Base-by-base conservation (phyloP, 2,329 filamentous ascomycete genomes). In the Penicillium sp. region DNA sequence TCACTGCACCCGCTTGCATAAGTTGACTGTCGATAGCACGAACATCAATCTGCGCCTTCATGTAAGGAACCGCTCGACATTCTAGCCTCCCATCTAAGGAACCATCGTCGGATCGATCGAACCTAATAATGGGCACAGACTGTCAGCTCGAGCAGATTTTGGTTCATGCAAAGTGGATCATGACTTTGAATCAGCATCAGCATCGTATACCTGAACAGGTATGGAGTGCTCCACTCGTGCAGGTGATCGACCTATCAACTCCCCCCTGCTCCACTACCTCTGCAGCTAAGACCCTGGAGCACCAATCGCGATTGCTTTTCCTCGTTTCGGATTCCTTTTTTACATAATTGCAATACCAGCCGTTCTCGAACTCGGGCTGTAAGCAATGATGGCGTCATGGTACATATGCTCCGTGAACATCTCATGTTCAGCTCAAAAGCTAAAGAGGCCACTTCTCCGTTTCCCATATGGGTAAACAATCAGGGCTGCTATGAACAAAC, bases 391-490 rank as follows among this genome's bases (percentile, higher is more conserved):
- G 31, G 31, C 31, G 31, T 33, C 31, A 33, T 33, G 31, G 11
- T 33, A 33, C 31, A 33, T 33, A 33, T 33, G 31, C 31, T 7
- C 31, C 31, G 31, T 33, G 14, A 33, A 33, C 5, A 16, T 10
- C 7, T 19, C 35, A 19, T 5, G 10, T 9, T 22, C 22, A 22
- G 14, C 22, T 21, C 33, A 67, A 48, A 77, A 75, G 59, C 74
- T 77, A 48, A 77, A 77, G 26, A 76, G 49, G 9, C 74, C 75
- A 64, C 74, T 77, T 54, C 74, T 70, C 53, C 70, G 66, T 59
- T 77, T 77, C 3, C 74, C 74, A 55, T 74, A 66, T 16, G 75
- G 75, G 66, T 77, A 77, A 26, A 77, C 70, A 26, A 77, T 65
- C 52, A 77, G 60, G 27, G 74, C 73, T 24, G 74, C 73, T 57